These are phyloP conservation scores for Pichia ethanolica DNA, from an alignment of 805 yeast species.

Conservation along the genomic window DNA sequence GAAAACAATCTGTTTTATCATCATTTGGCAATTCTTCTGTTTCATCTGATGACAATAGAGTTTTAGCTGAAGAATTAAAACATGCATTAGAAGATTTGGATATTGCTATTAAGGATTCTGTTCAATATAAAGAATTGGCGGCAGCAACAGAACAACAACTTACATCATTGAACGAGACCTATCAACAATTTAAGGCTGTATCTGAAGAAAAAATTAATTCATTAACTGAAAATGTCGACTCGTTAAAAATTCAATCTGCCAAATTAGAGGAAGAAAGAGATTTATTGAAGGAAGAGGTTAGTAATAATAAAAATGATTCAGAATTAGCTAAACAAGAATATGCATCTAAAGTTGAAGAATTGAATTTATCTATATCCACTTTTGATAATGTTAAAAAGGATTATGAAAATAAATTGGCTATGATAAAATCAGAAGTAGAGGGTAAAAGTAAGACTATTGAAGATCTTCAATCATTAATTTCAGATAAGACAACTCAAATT, in stretches of 20 bases:
- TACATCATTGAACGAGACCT: slow-evolving; percentile 43
- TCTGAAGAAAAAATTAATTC: slow-evolving; percentile 16
- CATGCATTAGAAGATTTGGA: slow-evolving; percentile 46
- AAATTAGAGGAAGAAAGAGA: slow-evolving; percentile 11
- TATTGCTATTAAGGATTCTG: slow-evolving; percentile 47
- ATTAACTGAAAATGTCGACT: slow-evolving; percentile 10
- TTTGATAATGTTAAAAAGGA: slow-evolving; percentile 22
- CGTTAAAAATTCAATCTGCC: slow-evolving; percentile 10
- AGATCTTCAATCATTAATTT: slow-evolving; percentile 16
- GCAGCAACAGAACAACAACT: slow-evolving; percentile 62
- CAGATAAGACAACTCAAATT: slow-evolving; percentile 22
- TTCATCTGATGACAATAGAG: slow-evolving; percentile 17
- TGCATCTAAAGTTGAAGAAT: slow-evolving; percentile 17
- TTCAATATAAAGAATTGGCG: slow-evolving; percentile 58
- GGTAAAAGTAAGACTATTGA: slow-evolving; percentile 17
- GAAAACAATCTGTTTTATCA: slow-evolving; percentile 24
- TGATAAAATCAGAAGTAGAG: slow-evolving; percentile 27
- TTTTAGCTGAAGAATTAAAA: slow-evolving; percentile 27
- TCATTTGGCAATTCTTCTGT: slow-evolving; percentile 17
- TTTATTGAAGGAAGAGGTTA: slow-evolving; percentile 11
- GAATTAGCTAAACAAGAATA: slow-evolving; percentile 7
- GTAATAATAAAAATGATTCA: slow-evolving; percentile 10
- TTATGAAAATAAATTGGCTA: slow-evolving; percentile 25
- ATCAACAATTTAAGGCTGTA: slow-evolving; percentile 37
- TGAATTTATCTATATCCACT: slow-evolving; percentile 18